Evolutionary conservation across 495 filamentous ascomycete species (phyloP).

Genomic region (Paragyromitra xinjiangensis): DNA sequence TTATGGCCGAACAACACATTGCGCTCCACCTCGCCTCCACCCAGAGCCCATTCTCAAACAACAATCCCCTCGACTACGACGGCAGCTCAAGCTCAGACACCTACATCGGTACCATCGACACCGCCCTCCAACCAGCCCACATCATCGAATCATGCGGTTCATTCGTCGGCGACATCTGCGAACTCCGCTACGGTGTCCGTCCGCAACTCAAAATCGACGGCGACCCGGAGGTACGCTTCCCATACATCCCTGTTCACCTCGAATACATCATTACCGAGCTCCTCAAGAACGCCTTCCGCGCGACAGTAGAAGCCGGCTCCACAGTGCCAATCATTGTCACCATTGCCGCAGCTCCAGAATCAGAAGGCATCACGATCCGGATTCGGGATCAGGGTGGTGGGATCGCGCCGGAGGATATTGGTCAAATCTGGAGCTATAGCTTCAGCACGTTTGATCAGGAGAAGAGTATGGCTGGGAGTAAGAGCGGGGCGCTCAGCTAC

Average conservation of each 20-base stretch:
- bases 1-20: slow-evolving; percentile 97
- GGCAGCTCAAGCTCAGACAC: slow-evolving; percentile 58
- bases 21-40: slow-evolving; percentile 82
- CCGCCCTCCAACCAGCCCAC: slow-evolving; percentile 79
- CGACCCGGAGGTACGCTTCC: slow-evolving; percentile 79
- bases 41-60: slow-evolving; percentile 12
- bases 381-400: slow-evolving; percentile 96
- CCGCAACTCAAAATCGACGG: slow-evolving; percentile 84
- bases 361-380: slow-evolving; percentile 90
- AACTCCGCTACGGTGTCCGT: slow-evolving; percentile 91
- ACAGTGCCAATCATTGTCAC: slow-evolving; percentile 86
- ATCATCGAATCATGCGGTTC: slow-evolving; percentile 83
- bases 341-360: slow-evolving; percentile 84
- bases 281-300: slow-evolving; percentile 94
- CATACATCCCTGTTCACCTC: slow-evolving; percentile 91
- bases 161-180: slow-evolving; percentile 94
- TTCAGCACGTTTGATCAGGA: slow-evolving; percentile 91
- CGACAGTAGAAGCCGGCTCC: slow-evolving; percentile 81
- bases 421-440: slow-evolving; percentile 92
- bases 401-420: slow-evolving; percentile 80
- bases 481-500: slow-evolving; percentile 56
- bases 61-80: slow-evolving; percentile 32
- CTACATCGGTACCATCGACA: slow-evolving; percentile 98
- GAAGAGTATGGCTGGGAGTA: slow-evolving; percentile 29
- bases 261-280: slow-evolving; percentile 98